Conservation (phyloP, 495 filamentous ascomycete genomes). For the Paragyromitra xinjiangensis region DNA sequence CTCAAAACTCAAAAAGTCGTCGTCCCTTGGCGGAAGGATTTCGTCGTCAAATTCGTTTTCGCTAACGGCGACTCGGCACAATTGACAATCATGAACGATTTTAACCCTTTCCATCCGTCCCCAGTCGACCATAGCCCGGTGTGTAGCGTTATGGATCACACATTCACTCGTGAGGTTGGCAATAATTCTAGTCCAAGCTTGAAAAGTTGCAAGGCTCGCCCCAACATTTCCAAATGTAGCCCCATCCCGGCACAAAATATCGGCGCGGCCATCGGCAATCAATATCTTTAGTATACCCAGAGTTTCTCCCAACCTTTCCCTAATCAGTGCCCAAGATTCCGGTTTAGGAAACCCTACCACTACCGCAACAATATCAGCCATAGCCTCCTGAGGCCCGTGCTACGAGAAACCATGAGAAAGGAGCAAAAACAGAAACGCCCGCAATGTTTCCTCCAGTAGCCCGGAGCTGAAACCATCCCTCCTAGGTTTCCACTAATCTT, state of each 20-base stretch:
- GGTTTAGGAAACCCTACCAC: slow-evolving; percentile 21
- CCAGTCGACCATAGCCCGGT: too few species aligned
- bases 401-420: slow-evolving; percentile 3
- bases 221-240: background rate
- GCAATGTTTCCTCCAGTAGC: slow-evolving; percentile 1
- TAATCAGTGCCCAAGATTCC: slow-evolving; percentile 1
- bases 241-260: background rate
- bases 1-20: too few species aligned
- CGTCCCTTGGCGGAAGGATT: too few species aligned
- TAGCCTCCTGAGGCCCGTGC: background rate
- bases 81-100: too few species aligned
- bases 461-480: background rate
- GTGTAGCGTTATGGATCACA: too few species aligned
- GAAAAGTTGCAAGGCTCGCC: background rate
- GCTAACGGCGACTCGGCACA: too few species aligned
- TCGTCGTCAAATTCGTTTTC: too few species aligned
- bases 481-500: background rate
- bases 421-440: slow-evolving; percentile 29
- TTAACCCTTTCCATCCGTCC: too few species aligned
- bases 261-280: slow-evolving; percentile 3
- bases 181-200: slow-evolving; percentile 2
- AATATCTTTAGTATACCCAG: slow-evolving; percentile 17
- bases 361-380: slow-evolving; percentile 16
- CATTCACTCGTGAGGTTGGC: too few species aligned
- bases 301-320: slow-evolving; percentile 18